phyloP scores from a whole-genome alignment of 345 rosid genomes.

The Corymbia maculata region DNA sequence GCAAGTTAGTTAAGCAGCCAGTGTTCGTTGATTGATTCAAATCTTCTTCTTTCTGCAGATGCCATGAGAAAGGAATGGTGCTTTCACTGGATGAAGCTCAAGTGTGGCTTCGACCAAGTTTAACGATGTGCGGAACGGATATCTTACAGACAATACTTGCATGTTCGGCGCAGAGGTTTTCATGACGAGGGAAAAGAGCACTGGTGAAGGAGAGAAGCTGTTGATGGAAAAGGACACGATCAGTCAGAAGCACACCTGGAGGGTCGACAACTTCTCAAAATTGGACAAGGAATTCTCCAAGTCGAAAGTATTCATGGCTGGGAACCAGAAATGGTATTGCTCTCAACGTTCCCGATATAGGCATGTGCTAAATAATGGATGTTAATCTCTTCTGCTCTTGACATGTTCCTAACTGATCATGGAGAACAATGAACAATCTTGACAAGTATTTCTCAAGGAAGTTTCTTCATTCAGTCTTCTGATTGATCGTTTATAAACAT shows the following conservation, averaged over 20 bases:
- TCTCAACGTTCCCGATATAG: neutral
- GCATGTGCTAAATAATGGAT: neutral
- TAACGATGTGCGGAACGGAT: neutral
- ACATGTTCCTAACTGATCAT: neutral
- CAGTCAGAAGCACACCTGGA: neutral
- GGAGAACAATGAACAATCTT: neutral
- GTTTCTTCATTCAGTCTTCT: neutral
- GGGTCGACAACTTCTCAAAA: neutral
- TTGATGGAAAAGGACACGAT: neutral
- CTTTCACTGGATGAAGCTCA: neutral
- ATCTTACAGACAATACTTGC: accelerated
- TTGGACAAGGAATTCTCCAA: neutral
- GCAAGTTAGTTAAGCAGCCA: neutral
- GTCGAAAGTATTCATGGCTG: accelerated
- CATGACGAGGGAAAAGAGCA: neutral
- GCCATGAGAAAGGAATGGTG: neutral
- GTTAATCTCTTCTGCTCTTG: neutral
- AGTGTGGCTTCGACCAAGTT: neutral
- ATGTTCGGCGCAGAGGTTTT: neutral
- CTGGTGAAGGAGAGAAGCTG: neutral
- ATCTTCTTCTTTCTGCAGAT: neutral
- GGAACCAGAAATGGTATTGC: neutral
- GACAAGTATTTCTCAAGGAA: neutral
- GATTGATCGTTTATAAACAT: neutral
- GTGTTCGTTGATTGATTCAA: neutral